phyloP scores from a whole-genome alignment of 257 asterid species.

The Primulina huaijiensis region DNA sequence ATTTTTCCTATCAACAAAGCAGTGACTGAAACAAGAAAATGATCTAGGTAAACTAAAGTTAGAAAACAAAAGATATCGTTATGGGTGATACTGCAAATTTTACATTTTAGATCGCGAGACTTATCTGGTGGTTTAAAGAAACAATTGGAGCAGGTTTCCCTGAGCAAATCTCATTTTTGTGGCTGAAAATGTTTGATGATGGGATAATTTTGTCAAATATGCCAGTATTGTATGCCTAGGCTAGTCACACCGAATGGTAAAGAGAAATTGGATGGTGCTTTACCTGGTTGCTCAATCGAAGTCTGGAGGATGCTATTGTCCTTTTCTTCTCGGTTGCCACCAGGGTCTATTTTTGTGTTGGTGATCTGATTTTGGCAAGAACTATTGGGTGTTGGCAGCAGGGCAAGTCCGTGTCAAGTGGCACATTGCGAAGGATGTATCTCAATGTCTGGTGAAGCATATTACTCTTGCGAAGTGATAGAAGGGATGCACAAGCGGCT shows the following conservation, averaged over 20 bases:
- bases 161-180: not conserved
- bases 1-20: not conserved
- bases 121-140: not conserved
- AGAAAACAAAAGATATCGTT: not conserved
- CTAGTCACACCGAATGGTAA: too few species aligned
- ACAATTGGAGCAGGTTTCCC: not conserved
- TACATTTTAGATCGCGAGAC: not conserved
- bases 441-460: too few species aligned
- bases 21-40: not conserved
- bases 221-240: too few species aligned
- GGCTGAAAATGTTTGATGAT: not conserved
- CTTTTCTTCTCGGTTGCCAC: conserved; percentile 75
- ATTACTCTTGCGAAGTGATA: conserved; percentile 47
- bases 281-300: conserved; percentile 50
- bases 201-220: too few species aligned
- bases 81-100: not conserved
- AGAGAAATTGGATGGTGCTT: conserved; percentile 54
- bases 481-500: conserved; percentile 79
- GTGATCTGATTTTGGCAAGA: too few species aligned
- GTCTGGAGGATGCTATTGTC: conserved; percentile 41
- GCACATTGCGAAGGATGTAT: too few species aligned
- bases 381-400: too few species aligned
- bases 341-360: conserved; percentile 60
- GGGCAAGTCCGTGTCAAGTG: too few species aligned
- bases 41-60: not conserved